A percentile compares a stretch with the other conserved stretches of the same genome.
Evolutionary conservation across 2,329 filamentous ascomycete species (phyloP).

Genomic region (Aureobasidium sp.): DNA sequence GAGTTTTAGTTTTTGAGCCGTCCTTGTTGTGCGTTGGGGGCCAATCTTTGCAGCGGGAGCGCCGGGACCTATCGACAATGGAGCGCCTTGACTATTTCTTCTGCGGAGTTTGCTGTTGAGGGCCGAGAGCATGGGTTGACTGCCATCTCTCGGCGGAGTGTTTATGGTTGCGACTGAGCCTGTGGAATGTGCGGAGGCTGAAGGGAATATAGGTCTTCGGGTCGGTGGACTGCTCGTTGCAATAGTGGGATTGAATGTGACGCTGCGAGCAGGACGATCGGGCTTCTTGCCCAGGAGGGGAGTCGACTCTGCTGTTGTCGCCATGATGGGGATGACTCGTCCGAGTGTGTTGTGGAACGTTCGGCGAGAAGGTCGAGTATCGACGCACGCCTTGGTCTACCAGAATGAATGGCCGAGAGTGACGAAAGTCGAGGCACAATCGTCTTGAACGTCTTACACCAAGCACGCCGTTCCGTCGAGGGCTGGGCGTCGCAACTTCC

Average conservation of each 20-base stretch:
- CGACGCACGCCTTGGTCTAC: neutral
- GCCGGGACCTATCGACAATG: constrained; percentile 35
- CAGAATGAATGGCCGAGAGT: neutral
- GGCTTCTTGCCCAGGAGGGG: constrained; percentile 12
- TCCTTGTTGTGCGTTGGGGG: constrained; percentile 90
- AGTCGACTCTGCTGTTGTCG: constrained; percentile 12
- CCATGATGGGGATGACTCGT: constrained; percentile 3
- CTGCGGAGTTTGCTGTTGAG: constrained; percentile 82
- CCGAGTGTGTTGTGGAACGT: neutral
- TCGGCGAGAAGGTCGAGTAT: neutral
- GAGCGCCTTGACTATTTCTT: constrained; percentile 71
- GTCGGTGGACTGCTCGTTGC: constrained; percentile 34
- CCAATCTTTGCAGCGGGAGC: constrained; percentile 65
- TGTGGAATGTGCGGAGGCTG: constrained; percentile 23
- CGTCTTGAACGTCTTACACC: neutral
- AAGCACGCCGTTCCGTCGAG: constrained; percentile 9
- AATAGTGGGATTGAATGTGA: constrained; percentile 65
- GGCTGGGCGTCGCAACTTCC: constrained; percentile 7
- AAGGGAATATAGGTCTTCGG: constrained; percentile 26
- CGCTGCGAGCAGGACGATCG: constrained; percentile 48
- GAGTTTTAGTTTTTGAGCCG: constrained; percentile 94
- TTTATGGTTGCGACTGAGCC: constrained; percentile 27
- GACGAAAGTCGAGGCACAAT: neutral
- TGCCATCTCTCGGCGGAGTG: constrained; percentile 31
- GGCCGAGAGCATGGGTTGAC: constrained; percentile 59